phyloP scores from a whole-genome alignment of 352 stramenopile species.

The Globisporangium abappressorium region DNA sequence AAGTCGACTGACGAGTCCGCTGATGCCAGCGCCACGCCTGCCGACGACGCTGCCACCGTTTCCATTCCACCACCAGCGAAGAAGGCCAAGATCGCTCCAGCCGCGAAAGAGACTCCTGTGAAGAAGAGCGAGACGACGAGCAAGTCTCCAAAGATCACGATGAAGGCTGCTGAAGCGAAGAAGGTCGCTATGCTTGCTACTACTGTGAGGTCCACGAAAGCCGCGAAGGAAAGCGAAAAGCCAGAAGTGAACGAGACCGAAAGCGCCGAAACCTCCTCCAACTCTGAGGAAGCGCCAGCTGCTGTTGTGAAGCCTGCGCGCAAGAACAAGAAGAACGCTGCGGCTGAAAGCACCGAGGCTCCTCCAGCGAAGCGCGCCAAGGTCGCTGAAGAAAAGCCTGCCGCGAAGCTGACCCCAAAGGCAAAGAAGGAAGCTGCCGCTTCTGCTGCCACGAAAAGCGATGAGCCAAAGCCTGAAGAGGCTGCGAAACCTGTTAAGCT shows the following conservation, averaged over 20 bases:
- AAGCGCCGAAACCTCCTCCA: neutral
- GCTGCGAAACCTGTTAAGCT: neutral
- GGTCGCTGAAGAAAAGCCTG: slow-evolving; percentile 11
- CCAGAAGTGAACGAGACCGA: slow-evolving; percentile 15
- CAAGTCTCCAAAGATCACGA: slow-evolving; percentile 10
- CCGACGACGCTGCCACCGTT: neutral
- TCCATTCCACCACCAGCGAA: slow-evolving; percentile 10
- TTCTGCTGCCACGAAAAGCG: slow-evolving; percentile 2
- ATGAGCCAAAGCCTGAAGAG: neutral
- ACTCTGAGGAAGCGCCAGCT: neutral
- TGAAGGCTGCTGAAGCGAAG: slow-evolving; percentile 14
- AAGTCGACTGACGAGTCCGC: slow-evolving; percentile 9
- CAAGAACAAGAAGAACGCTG: slow-evolving; percentile 22
- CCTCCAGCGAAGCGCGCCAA: slow-evolving; percentile 16
- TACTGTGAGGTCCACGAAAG: slow-evolving; percentile 17
- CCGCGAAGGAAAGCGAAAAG: slow-evolving; percentile 25
- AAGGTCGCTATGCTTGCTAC: slow-evolving; percentile 15
- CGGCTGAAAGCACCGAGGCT: slow-evolving; percentile 16
- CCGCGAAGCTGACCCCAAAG: slow-evolving; percentile 15
- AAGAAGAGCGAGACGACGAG: slow-evolving; percentile 8
- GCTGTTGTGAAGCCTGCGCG: slow-evolving; percentile 10
- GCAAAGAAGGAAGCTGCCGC: slow-evolving; percentile 15
- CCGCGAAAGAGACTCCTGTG: slow-evolving; percentile 2
- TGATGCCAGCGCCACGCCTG: neutral
- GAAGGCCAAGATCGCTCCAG: slow-evolving; percentile 16